Evolutionary conservation across 139 green algal species (phyloP), one percentile per base, ranked within the genome.

Genomic region (Nannochloris sp.): DNA sequence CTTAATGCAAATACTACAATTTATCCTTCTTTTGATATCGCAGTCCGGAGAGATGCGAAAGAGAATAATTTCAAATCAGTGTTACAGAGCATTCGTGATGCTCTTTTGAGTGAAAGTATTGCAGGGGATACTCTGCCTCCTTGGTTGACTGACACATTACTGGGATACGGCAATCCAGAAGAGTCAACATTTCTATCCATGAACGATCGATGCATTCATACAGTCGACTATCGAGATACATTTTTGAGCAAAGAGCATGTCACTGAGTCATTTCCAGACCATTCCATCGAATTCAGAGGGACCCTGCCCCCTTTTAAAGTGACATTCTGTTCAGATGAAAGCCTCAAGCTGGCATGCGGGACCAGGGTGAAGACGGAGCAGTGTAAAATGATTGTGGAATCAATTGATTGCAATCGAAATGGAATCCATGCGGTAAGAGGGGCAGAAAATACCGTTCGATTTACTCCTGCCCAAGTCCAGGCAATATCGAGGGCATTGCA

Each of bases 31-130:
- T 53, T 53, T 28, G 95, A 95, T 68, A 53, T 98, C 33, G 48
- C 97, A 23, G 75, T 98, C 74, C 70, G 93, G 37, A 62, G 89
- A 23, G 90, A 93, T 67, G 67, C 89, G 31, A 92, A 95, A 81
- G 93, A 98, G 73, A 99, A 98, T 82, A 99, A 99, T 82, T 99
- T 97, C 84, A 96, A 96, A 80, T 82, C 89, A 3, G 87, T 99
- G 67, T 82, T 99, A 36, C 88, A 95, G 75, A 87, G 73, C 66
- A 95, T 99, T 55, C 82, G 91, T 25, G 93, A 98, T 81, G 73
- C 96, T 26, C 87, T 96, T 82, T 6, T 13, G 29, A 92, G 91
- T 65, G 85, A 95, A 72, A 59, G 64, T 49, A 23, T 17, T 59
- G 31, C 40, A 23, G 70, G 74, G 49, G 74, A 72, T 10, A 69